phyloP scores from a whole-genome alignment of 2,329 filamentous ascomycete genomes.

The Fusarium sacchari region DNA sequence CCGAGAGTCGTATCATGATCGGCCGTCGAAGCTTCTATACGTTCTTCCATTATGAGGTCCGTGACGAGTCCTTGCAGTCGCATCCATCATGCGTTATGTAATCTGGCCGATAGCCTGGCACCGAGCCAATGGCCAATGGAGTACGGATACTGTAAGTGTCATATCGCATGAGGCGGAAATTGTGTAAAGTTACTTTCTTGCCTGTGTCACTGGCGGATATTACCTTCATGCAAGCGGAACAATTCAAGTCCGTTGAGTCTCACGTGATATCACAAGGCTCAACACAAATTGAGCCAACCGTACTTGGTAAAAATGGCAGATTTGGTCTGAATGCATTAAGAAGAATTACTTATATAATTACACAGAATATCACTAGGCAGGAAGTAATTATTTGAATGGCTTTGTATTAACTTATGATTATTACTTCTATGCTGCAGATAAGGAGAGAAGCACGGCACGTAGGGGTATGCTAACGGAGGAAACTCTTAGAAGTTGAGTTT shows the following conservation, averaged over 20 bases:
- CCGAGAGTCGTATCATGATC: not conserved
- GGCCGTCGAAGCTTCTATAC: not conserved
- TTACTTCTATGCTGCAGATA: not conserved
- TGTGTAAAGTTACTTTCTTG: not conserved
- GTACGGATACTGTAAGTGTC: accelerated
- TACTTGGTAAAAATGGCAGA: not conserved
- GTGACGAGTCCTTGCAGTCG: not conserved
- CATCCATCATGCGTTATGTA: not conserved
- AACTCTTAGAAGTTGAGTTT: too few species aligned
- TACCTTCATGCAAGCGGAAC: not conserved
- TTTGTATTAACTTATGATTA: not conserved
- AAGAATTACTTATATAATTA: not conserved
- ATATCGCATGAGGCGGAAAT: not conserved
- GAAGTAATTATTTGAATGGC: accelerated
- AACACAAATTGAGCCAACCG: too few species aligned
- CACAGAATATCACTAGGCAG: accelerated
- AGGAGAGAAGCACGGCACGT: not conserved
- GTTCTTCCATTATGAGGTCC: not conserved
- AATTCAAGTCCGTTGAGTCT: not conserved
- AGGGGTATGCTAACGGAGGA: too few species aligned
- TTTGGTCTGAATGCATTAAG: not conserved
- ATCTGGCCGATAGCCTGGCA: not conserved
- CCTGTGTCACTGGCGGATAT: not conserved
- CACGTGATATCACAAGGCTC: not conserved
- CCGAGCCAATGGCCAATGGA: not conserved